These are phyloP conservation scores for Peniophora sp. DNA, from an alignment of 1,284 basidiomycete genomes.

Conservation along the genomic window DNA sequence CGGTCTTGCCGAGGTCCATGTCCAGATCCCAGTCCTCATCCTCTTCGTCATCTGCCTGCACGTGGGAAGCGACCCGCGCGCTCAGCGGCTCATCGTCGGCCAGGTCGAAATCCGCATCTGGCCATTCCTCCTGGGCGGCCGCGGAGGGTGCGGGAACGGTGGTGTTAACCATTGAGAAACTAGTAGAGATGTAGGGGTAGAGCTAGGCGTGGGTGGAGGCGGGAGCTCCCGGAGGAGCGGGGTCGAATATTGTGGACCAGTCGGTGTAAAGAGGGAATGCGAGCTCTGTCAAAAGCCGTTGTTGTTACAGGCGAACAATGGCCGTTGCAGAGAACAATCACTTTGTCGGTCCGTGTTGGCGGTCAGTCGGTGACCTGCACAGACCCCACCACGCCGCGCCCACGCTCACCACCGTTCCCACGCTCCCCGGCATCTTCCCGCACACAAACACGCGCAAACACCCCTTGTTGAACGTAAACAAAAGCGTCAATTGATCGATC, in stretches of 20 bases:
- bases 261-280: no score
- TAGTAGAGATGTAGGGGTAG: slow-evolving; percentile 9
- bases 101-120: slow-evolving; percentile 76
- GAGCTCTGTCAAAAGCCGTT: no score
- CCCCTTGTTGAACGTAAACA: no score
- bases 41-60: slow-evolving; percentile 54
- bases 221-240: slow-evolving; percentile 4
- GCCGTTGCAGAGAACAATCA: no score
- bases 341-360: no score
- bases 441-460: no score
- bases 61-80: slow-evolving; percentile 29
- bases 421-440: no score
- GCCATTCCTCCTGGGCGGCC: slow-evolving; percentile 65
- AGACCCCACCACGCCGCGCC: no score
- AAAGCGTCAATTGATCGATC: no score
- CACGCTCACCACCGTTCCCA: no score
- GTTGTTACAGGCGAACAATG: no score
- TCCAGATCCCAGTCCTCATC: slow-evolving; percentile 71
- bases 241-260: not conserved
- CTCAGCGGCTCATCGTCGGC: slow-evolving; percentile 64
- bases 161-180: slow-evolving; percentile 32
- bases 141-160: slow-evolving; percentile 52
- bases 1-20: slow-evolving; percentile 56
- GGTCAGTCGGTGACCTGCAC: no score
- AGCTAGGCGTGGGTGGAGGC: slow-evolving; percentile 7